Evolutionary conservation across 495 filamentous ascomycete genomes (phyloP).

Genomic region (Neurospora sp.): DNA sequence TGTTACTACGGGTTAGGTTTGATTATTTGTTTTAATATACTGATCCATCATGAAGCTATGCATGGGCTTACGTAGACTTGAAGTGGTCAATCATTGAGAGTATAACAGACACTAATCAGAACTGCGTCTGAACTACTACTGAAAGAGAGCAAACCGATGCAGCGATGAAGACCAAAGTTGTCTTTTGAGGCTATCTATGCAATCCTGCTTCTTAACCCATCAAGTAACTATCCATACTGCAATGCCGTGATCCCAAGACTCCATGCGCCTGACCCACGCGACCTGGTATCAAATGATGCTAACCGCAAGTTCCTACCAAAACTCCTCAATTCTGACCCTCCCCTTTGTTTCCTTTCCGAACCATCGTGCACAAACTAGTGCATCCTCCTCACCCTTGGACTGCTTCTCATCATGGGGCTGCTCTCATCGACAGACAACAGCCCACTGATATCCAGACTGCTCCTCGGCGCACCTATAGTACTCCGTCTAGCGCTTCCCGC

Average conservation of each 20-base stretch:
- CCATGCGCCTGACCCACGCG: background rate
- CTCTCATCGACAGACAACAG: slow-evolving; percentile 39
- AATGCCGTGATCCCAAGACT: background rate
- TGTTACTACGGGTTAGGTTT: background rate
- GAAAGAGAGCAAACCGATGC: background rate
- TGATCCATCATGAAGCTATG: background rate
- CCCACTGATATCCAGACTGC: slow-evolving; percentile 41
- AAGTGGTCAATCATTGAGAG: background rate
- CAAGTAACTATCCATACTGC: background rate
- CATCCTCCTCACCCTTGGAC: slow-evolving; percentile 27
- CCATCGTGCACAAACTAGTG: background rate
- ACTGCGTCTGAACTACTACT: background rate
- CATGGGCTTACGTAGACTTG: background rate
- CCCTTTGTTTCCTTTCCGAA: background rate
- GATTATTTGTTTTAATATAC: background rate
- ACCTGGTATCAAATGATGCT: background rate
- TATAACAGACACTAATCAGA: background rate
- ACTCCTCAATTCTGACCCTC: background rate
- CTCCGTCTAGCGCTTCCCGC: slow-evolving; percentile 21
- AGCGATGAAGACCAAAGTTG: background rate
- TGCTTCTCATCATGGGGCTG: slow-evolving; percentile 34
- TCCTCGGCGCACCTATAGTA: slow-evolving; percentile 12
- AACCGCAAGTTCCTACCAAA: background rate
- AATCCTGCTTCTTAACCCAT: background rate
- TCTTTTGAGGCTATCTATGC: background rate